Conservation (phyloP, 2,329 filamentous ascomycete genomes). For the Penicillium crustosum region DNA sequence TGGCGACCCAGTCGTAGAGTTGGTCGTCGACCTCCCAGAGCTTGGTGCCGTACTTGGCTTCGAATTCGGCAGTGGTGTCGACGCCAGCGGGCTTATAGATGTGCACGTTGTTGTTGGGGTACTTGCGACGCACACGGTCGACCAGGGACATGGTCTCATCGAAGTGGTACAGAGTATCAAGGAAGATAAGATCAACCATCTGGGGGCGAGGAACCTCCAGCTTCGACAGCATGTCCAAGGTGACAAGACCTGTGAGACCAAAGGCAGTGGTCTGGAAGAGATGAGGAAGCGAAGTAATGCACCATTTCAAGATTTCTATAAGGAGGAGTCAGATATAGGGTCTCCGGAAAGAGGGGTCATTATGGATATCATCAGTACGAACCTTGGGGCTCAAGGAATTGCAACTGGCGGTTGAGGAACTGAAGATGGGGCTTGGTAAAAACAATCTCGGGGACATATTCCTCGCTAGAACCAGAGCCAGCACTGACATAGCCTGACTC, state of each 20-base stretch:
- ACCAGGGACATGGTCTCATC: slow-evolving; percentile 72
- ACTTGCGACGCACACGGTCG: slow-evolving; percentile 70
- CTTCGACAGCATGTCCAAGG: slow-evolving; percentile 67
- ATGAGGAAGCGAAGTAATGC: slow-evolving; percentile 83
- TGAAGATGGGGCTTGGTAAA: slow-evolving; percentile 86
- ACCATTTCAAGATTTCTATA: slow-evolving; percentile 84
- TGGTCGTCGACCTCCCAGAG: slow-evolving; percentile 85
- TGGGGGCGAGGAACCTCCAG: slow-evolving; percentile 50
- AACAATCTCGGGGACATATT: slow-evolving; percentile 70
- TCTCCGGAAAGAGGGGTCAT: slow-evolving; percentile 7
- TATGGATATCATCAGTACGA: slow-evolving; percentile 25
- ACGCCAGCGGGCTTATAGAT: slow-evolving; percentile 82
- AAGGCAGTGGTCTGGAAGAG: slow-evolving; percentile 86
- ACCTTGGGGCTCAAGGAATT: slow-evolving; percentile 79
- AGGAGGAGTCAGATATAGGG: slow-evolving; percentile 17
- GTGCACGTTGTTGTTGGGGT: slow-evolving; percentile 78
- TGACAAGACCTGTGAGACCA: slow-evolving; percentile 76
- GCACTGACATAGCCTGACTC: slow-evolving; percentile 78
- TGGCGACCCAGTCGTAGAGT: slow-evolving; percentile 94
- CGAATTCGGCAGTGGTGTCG: slow-evolving; percentile 73
- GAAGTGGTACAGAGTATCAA: slow-evolving; percentile 83
- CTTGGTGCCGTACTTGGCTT: slow-evolving; percentile 73
- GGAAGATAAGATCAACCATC: slow-evolving; percentile 63
- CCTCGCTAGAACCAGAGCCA: slow-evolving; percentile 61
- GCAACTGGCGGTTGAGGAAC: slow-evolving; percentile 86